phyloP scores from a whole-genome alignment of 1,284 basidiomycete genomes.

The Butyriboletus appendiculatus region DNA sequence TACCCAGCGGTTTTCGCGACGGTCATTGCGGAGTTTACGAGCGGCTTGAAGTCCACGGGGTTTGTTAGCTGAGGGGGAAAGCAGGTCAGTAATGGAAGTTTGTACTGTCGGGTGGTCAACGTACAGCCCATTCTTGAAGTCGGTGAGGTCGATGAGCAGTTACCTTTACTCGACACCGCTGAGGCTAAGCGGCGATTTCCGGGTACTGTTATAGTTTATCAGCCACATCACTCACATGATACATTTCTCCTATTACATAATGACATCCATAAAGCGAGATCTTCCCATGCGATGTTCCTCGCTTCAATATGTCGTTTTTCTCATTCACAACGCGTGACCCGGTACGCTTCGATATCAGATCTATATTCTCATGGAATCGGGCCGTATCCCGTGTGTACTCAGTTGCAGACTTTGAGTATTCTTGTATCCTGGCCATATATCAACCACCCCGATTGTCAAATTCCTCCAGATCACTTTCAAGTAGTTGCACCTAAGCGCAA shows the following conservation, averaged over 20 bases:
- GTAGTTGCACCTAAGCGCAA: neutral
- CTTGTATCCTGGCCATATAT: slow-evolving; percentile 7
- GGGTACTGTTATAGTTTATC: slow-evolving; percentile 38
- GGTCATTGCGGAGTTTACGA: slow-evolving; percentile 94
- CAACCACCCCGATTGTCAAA: slow-evolving; percentile 3
- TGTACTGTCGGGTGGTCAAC: slow-evolving; percentile 38
- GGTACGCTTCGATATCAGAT: neutral
- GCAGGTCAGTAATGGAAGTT: slow-evolving; percentile 11
- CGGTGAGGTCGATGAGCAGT: slow-evolving; percentile 42
- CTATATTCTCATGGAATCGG: slow-evolving; percentile 7
- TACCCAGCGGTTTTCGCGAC: slow-evolving; percentile 98
- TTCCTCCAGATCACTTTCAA: slow-evolving; percentile 1
- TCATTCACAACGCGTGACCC: no score
- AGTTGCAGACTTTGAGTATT: neutral
- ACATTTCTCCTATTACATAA: neutral
- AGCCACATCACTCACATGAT: slow-evolving; percentile 25
- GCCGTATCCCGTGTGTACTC: slow-evolving; percentile 2
- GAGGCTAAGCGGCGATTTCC: slow-evolving; percentile 27
- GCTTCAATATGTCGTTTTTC: no score
- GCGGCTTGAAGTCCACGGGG: slow-evolving; percentile 99
- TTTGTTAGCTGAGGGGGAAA: slow-evolving; percentile 77
- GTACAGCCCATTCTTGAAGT: slow-evolving; percentile 82
- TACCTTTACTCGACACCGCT: slow-evolving; percentile 14
- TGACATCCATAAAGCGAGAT: neutral
- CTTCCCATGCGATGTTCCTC: neutral